Evolutionary conservation across 2,329 filamentous ascomycete genomes (phyloP).

Genomic region (Penicillium brasilianum): DNA sequence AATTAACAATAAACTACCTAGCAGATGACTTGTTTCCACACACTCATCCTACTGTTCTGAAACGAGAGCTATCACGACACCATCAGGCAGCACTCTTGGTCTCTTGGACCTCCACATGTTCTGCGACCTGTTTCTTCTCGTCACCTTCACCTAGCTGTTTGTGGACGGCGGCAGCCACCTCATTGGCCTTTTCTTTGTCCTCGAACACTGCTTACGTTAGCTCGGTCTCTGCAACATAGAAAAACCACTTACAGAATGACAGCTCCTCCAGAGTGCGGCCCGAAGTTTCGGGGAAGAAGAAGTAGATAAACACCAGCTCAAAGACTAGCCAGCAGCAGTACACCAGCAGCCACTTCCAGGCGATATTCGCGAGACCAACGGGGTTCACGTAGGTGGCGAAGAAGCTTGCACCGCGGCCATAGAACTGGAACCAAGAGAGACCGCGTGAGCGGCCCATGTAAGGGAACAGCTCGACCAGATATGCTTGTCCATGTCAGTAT

Average conservation of each 20-base stretch:
- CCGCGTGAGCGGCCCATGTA: constrained; percentile 63
- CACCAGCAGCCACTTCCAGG: constrained; percentile 53
- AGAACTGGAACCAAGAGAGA: constrained; percentile 63
- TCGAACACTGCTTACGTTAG: constrained; percentile 43
- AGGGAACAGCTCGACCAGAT: constrained; percentile 64
- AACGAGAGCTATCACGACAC: not conserved
- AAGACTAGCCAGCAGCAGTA: constrained; percentile 52
- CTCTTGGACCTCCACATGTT: constrained; percentile 17
- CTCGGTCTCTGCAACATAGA: not conserved
- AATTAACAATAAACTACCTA: not conserved
- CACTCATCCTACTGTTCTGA: not conserved
- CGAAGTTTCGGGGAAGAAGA: constrained; percentile 53
- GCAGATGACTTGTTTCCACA: not conserved
- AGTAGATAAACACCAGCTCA: constrained; percentile 51
- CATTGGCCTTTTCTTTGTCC: constrained; percentile 42
- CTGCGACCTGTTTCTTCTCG: constrained; percentile 11
- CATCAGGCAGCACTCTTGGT: constrained; percentile 14
- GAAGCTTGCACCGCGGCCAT: constrained; percentile 56
- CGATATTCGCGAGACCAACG: constrained; percentile 49
- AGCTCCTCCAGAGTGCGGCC: constrained; percentile 53
- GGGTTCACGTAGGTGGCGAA: constrained; percentile 57
- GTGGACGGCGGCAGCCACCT: constrained; percentile 44
- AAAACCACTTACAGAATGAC: constrained; percentile 48
- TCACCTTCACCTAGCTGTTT: constrained; percentile 39
- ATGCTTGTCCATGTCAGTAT: constrained; percentile 35